phyloP scores from a whole-genome alignment of 495 filamentous ascomycete genomes.

The Neurospora sp. region DNA sequence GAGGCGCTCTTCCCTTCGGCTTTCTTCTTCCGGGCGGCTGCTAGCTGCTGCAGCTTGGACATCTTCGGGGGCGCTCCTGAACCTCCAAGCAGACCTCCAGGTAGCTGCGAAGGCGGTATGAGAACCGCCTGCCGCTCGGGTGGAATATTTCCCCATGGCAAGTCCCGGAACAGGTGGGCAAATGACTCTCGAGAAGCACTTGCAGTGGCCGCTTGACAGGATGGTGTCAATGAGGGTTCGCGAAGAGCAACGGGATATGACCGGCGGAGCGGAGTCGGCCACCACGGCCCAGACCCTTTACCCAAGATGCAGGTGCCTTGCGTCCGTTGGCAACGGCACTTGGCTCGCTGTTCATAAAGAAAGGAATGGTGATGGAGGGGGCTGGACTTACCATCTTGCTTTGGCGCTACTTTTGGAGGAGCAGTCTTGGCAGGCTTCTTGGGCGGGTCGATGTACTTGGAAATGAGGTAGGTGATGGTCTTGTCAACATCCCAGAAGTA shows the following conservation, averaged over 20 bases:
- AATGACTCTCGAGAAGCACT: slow-evolving; percentile 1
- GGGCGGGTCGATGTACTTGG: slow-evolving; percentile 41
- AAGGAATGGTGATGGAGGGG: background rate
- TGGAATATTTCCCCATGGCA: slow-evolving; percentile 78
- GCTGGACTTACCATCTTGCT: slow-evolving; percentile 42
- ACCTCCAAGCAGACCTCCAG: slow-evolving; percentile 66
- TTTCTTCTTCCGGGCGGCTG: slow-evolving; percentile 80
- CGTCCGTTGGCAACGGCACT: background rate
- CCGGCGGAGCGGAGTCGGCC: background rate
- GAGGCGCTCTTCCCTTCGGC: slow-evolving; percentile 50
- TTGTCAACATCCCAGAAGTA: slow-evolving; percentile 92
- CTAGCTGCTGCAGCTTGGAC: slow-evolving; percentile 83
- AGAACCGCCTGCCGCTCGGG: slow-evolving; percentile 56
- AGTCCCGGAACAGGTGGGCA: slow-evolving; percentile 61
- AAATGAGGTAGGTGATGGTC: slow-evolving; percentile 63
- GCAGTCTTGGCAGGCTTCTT: slow-evolving; percentile 13
- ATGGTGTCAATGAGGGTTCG: slow-evolving; percentile 1
- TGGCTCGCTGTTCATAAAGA: background rate
- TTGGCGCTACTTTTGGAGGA: slow-evolving; percentile 23
- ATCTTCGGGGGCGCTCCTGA: slow-evolving; percentile 54
- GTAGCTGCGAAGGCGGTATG: slow-evolving; percentile 49
- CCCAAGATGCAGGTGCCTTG: background rate
- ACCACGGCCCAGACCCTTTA: background rate
- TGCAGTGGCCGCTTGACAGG: background rate
- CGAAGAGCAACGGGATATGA: background rate